phyloP scores from a whole-genome alignment of 805 yeast genomes.

The Vanderwaltozyma yarrowii region DNA sequence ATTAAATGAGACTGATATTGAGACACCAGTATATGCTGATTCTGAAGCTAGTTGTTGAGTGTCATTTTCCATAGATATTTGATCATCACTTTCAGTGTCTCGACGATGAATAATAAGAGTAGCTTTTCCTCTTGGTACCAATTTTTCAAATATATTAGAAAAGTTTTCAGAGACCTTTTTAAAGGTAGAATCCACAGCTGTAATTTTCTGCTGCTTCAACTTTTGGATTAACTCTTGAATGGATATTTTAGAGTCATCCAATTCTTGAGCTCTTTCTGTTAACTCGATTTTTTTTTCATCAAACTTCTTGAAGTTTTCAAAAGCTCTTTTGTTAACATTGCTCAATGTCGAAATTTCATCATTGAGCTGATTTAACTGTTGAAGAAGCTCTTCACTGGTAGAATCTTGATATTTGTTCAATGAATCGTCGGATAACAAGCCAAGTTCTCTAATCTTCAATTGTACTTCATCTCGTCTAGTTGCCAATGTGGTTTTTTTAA shows the following conservation, averaged over 20 bases:
- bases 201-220: constrained; percentile 67
- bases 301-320: constrained; percentile 71
- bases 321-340: constrained; percentile 82
- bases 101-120: constrained; percentile 51
- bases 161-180: constrained; percentile 66
- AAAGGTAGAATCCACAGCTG: constrained; percentile 73
- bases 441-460: constrained; percentile 66
- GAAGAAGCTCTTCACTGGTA: constrained; percentile 43
- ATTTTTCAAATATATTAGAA: constrained; percentile 58
- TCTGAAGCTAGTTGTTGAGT: constrained; percentile 10
- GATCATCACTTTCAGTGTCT: constrained; percentile 16
- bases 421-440: constrained; percentile 85
- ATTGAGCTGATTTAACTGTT: constrained; percentile 43
- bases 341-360: constrained; percentile 50
- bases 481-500: constrained; percentile 49
- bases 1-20: constrained; percentile 83
- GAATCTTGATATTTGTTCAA: constrained; percentile 39
- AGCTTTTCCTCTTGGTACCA: constrained; percentile 82
- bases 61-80: constrained; percentile 11
- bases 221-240: constrained; percentile 62
- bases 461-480: constrained; percentile 63
- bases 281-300: constrained; percentile 63
- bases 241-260: constrained; percentile 58
- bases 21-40: constrained; percentile 60
- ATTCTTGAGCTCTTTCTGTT: constrained; percentile 52